Evolutionary conservation across 495 filamentous ascomycete species (phyloP).

Genomic region (Xylaria sp.): DNA sequence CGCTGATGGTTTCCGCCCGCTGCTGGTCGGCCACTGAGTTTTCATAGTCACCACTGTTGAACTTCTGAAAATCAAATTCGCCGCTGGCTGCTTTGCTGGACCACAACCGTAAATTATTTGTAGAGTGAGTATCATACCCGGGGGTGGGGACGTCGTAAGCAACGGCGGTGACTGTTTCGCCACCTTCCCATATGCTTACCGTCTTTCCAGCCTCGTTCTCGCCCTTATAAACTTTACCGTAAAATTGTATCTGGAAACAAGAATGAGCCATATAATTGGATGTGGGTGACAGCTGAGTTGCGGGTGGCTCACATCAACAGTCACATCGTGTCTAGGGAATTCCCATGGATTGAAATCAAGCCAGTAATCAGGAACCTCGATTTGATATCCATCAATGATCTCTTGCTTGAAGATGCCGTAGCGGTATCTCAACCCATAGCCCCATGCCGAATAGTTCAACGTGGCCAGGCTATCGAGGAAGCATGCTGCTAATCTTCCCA

Average conservation of each 20-base stretch:
- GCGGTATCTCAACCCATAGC: conserved; percentile 91
- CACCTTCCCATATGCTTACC: conserved; percentile 80
- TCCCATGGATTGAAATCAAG: conserved; percentile 99
- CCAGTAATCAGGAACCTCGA: conserved; percentile 98
- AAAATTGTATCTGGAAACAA: conserved; percentile 78
- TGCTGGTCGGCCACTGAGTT: conserved; percentile 96
- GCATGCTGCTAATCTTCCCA: conserved; percentile 93
- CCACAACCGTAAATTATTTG: conserved; percentile 96
- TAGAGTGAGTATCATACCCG: conserved; percentile 85
- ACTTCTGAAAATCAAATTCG: conserved; percentile 99
- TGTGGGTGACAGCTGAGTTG: neutral
- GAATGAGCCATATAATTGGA: conserved; percentile 26
- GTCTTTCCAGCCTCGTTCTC: conserved; percentile 79
- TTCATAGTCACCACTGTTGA: conserved; percentile 98
- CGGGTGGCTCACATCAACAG: conserved; percentile 68
- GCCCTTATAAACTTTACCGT: conserved; percentile 76
- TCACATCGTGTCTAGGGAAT: conserved; percentile 93
- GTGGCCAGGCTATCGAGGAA: conserved; percentile 96
- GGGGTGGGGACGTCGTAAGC: conserved; percentile 97
- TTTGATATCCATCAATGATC: conserved; percentile 95
- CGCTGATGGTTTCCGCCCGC: conserved; percentile 95
- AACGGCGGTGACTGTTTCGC: conserved; percentile 90
- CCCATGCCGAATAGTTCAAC: conserved; percentile 95
- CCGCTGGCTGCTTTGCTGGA: conserved; percentile 95
- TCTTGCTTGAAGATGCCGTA: conserved; percentile 99